Evolutionary conservation across 306 rosid species (phyloP).

Genomic region (Phaseolus lunatus): DNA sequence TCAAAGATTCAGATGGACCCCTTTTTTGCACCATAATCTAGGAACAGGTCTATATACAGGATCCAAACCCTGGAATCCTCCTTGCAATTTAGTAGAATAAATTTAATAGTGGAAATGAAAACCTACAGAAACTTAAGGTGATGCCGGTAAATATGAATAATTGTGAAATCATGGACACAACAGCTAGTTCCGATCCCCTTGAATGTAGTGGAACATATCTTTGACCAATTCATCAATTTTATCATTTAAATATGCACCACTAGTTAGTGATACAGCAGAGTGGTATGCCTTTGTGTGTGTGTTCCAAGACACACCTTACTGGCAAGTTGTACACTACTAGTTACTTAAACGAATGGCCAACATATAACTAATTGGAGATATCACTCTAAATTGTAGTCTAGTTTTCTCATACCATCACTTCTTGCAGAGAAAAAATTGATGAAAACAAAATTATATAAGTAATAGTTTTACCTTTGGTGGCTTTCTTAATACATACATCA

Average conservation of each 20-base stretch:
- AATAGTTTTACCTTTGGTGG: slow-evolving; percentile 77
- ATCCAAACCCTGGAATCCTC: slow-evolving; percentile 1
- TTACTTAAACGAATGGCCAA: slow-evolving; percentile 20
- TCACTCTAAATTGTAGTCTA: background rate
- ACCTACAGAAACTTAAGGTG: background rate
- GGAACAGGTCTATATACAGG: background rate
- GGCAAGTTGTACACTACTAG: background rate
- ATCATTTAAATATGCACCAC: slow-evolving; percentile 6
- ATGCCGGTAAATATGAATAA: slow-evolving; percentile 4
- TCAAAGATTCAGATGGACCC: slow-evolving; percentile 13
- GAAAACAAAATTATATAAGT: slow-evolving; percentile 26
- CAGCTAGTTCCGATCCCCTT: background rate
- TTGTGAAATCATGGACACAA: background rate
- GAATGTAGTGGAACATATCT: background rate
- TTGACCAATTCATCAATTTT: slow-evolving; percentile 19
- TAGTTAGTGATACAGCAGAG: slow-evolving; percentile 19
- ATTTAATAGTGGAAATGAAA: background rate
- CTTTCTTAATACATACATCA: slow-evolving; percentile 69
- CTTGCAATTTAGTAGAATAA: background rate
- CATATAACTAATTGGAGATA: slow-evolving; percentile 1
- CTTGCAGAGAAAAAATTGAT: background rate
- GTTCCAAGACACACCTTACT: background rate
- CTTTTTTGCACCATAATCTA: slow-evolving; percentile 12
- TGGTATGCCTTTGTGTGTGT: background rate
- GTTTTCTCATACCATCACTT: slow-evolving; percentile 6